Evolutionary conservation across 2,329 filamentous ascomycete species (phyloP).

Genomic region (Stenocarpella maydis): DNA sequence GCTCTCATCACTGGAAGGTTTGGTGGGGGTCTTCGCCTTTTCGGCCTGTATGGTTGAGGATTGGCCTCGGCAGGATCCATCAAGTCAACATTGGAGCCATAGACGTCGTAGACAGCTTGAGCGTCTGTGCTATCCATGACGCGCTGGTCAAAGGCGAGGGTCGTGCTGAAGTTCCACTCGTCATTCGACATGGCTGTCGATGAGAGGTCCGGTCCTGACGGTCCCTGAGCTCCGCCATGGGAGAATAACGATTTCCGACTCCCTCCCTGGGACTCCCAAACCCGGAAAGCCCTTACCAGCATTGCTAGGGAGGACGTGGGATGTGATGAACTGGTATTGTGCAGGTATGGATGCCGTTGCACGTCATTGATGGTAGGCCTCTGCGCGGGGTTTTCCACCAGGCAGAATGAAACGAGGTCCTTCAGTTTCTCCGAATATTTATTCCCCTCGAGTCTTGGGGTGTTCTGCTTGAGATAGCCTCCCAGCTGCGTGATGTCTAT

Average conservation of each 20-base stretch:
- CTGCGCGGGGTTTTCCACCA: conserved; percentile 72
- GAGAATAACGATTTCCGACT: conserved; percentile 72
- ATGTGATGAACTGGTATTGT: conserved; percentile 67
- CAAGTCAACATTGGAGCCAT: conserved; percentile 66
- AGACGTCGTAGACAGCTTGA: conserved; percentile 65
- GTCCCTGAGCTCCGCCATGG: conserved; percentile 64
- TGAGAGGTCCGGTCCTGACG: conserved; percentile 52
- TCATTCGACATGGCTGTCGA: conserved; percentile 60
- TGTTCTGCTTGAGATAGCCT: conserved; percentile 65
- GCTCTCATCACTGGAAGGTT: conserved; percentile 65
- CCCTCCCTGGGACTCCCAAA: conserved; percentile 80
- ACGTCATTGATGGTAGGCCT: conserved; percentile 76
- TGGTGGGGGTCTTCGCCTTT: conserved; percentile 64
- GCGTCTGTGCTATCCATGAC: conserved; percentile 61
- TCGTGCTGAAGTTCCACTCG: conserved; percentile 75
- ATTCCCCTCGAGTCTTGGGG: conserved; percentile 75
- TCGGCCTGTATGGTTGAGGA: conserved; percentile 49
- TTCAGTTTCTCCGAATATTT: conserved; percentile 74
- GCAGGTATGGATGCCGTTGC: conserved; percentile 74
- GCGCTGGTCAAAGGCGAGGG: conserved; percentile 68
- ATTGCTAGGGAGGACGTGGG: conserved; percentile 70
- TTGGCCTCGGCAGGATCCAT: conserved; percentile 51
- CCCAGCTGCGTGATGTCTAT: conserved; percentile 61
- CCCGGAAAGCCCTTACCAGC: conserved; percentile 75
- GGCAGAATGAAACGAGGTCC: conserved; percentile 75